phyloP scores from a whole-genome alignment of 2,329 filamentous ascomycete species.

The Exophiala lecanii-corni region DNA sequence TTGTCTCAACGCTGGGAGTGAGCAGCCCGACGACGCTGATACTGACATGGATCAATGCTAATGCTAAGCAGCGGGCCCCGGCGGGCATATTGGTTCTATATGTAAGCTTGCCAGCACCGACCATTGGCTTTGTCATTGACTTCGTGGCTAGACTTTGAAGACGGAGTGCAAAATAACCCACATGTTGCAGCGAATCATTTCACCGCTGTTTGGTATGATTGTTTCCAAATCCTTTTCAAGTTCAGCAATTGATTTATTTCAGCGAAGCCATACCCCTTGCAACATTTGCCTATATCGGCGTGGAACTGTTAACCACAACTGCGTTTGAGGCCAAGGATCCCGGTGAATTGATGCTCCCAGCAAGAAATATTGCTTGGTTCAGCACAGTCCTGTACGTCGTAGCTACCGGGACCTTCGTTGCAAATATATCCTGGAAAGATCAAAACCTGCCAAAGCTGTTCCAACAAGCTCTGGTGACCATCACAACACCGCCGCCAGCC shows the following conservation, averaged over 20 bases:
- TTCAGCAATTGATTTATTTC: conserved; percentile 14
- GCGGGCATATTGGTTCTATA: conserved; percentile 12
- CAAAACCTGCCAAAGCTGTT: conserved; percentile 21
- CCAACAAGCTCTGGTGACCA: conserved; percentile 8
- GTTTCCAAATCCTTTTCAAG: too few species aligned
- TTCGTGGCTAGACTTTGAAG: conserved; percentile 1
- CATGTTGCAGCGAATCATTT: conserved; percentile 25
- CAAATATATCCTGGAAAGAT: conserved; percentile 28
- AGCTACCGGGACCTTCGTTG: conserved; percentile 26
- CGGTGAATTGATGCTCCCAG: conserved; percentile 25
- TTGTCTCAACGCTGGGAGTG: conserved; percentile 26
- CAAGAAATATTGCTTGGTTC: conserved; percentile 31
- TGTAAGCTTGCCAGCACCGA: conserved; percentile 9
- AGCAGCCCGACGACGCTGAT: too few species aligned
- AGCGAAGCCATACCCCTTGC: conserved; percentile 31
- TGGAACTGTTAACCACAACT: conserved; percentile 33
- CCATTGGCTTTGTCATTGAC: conserved; percentile 10
- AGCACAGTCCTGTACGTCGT: conserved; percentile 29
- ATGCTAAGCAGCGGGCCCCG: conserved; percentile 4
- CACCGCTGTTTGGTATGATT: conserved; percentile 25
- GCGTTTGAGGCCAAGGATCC: conserved; percentile 32
- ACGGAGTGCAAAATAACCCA: conserved; percentile 20
- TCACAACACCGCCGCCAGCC: neutral
- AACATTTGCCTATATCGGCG: conserved; percentile 32
- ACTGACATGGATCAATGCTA: too few species aligned